These are phyloP conservation scores for Gossypium bickii DNA, from an alignment of 345 rosid species.

Conservation along the genomic window DNA sequence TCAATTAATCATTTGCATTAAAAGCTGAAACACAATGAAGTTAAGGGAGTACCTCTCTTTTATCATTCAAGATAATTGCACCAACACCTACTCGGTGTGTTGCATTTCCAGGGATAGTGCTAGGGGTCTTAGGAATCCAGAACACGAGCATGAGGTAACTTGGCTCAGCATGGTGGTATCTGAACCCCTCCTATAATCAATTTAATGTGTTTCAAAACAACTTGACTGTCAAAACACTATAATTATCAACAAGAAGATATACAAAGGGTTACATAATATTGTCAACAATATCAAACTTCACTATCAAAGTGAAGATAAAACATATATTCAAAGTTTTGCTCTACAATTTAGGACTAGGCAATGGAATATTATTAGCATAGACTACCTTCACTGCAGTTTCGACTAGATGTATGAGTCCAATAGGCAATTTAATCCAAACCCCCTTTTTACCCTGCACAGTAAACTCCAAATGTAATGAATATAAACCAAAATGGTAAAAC, in stretches of 20 bases:
- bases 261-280: background rate
- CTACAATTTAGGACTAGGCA: background rate
- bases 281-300: background rate
- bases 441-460: slow-evolving; percentile 62
- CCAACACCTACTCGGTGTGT: slow-evolving; percentile 70
- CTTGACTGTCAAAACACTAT: background rate
- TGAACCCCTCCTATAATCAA: slow-evolving; percentile 59
- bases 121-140: slow-evolving; percentile 65
- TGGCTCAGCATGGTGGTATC: slow-evolving; percentile 82
- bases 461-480: background rate
- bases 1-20: background rate
- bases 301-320: background rate
- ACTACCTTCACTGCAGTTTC: slow-evolving; percentile 67
- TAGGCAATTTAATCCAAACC: slow-evolving; percentile 69
- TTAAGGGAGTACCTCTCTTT: slow-evolving; percentile 53
- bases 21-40: background rate
- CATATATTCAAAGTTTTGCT: background rate
- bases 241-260: background rate
- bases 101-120: slow-evolving; percentile 74
- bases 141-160: slow-evolving; percentile 71
- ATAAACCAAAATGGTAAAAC: background rate
- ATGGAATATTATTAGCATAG: background rate
- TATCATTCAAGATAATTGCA: slow-evolving; percentile 62
- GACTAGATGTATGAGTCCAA: slow-evolving; percentile 53
- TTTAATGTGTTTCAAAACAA: background rate